Evolutionary conservation across 768 basidiomycete genomes (phyloP), one percentile per base, ranked within the genome.

Genomic region (Tylopilus plumbeoviolaceoides): DNA sequence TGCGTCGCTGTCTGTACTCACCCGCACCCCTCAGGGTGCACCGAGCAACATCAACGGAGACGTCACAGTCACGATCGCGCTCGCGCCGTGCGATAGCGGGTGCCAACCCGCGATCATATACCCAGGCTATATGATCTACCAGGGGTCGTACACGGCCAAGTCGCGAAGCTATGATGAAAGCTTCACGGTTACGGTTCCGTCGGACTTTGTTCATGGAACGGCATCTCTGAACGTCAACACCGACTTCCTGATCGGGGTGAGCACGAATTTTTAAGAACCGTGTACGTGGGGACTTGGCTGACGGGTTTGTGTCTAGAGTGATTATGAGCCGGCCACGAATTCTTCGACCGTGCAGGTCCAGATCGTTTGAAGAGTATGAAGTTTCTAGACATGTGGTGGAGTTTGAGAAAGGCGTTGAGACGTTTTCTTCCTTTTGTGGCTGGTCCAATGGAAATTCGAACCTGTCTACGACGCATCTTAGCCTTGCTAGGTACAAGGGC

Each of bases 191-290:
- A 53, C 50, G 2, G 44, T 71, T 9, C 67, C 78, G 3, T 3
- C 56, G 18, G 18, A 5, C 2, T 57, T 70, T n/a, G 7, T 56
- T 0, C 41, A 62, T 38, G 73, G 72, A 3, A 10, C 17, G 0
- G 72, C 71, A 12, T 70, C 70, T 44, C 53, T 78, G 42, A 68
- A 66, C 10, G 70, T 72, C 7, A 65, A 68, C 43, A 71, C 74
- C 59, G 55, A 73, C 1, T 60, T 69, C 23, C 58, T 78, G 54
- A 64, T 75, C 20, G 76, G 75, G 51, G 75, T 78, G 56, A 62
- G 75, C 23, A 23, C 67, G 12, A 12, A 12, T 36, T 36, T 36
- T 3, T 17, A 23, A 4, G 23, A 23, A 15, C 35, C 15, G 30
- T 15, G 45, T 1, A 18, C 11, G 31, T n/a, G 20, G 14, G 21